phyloP scores from a whole-genome alignment of 2,329 filamentous ascomycete species.

The Lachnellula subtilissima region DNA sequence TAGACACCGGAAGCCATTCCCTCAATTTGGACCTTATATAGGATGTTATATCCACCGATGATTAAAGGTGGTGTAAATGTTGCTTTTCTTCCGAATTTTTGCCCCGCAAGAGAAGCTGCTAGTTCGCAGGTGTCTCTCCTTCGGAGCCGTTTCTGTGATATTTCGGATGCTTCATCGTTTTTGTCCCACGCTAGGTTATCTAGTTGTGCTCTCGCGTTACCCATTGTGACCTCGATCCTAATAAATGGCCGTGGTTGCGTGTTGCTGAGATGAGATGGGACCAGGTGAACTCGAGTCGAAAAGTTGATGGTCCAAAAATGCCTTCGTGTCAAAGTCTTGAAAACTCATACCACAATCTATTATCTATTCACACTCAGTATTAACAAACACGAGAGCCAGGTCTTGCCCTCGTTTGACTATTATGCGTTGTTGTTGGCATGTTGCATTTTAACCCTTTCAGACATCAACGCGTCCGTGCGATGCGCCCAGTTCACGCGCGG shows the following conservation, averaged over 20 bases:
- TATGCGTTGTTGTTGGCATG: slow-evolving; percentile 4
- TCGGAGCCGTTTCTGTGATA: slow-evolving; percentile 14
- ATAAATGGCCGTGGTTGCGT: background rate
- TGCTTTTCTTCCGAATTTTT: slow-evolving; percentile 17
- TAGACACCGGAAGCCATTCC: slow-evolving; percentile 7
- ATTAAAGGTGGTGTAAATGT: slow-evolving; percentile 14
- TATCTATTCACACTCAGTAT: background rate
- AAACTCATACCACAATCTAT: background rate
- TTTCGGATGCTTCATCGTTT: slow-evolving; percentile 18
- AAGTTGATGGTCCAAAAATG: background rate
- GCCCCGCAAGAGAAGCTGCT: slow-evolving; percentile 11
- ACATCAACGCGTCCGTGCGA: slow-evolving; percentile 3
- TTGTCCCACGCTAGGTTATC: slow-evolving; percentile 22
- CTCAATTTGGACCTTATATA: slow-evolving; percentile 21
- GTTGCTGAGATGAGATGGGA: background rate
- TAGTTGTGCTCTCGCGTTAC: slow-evolving; percentile 11
- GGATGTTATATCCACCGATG: slow-evolving; percentile 19
- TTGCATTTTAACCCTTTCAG: background rate
- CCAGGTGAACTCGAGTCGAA: background rate
- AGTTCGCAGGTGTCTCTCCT: slow-evolving; percentile 2
- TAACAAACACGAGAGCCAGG: background rate
- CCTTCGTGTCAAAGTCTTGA: background rate
- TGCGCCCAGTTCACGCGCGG: slow-evolving; percentile 1
- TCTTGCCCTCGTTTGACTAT: slow-evolving; percentile 1
- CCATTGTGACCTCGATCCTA: slow-evolving; percentile 2